A percentile compares a stretch with the other conserved stretches of the same genome.
Evolutionary conservation across 306 rosid species (phyloP).

Genomic region (Cucurbita ficifolia): DNA sequence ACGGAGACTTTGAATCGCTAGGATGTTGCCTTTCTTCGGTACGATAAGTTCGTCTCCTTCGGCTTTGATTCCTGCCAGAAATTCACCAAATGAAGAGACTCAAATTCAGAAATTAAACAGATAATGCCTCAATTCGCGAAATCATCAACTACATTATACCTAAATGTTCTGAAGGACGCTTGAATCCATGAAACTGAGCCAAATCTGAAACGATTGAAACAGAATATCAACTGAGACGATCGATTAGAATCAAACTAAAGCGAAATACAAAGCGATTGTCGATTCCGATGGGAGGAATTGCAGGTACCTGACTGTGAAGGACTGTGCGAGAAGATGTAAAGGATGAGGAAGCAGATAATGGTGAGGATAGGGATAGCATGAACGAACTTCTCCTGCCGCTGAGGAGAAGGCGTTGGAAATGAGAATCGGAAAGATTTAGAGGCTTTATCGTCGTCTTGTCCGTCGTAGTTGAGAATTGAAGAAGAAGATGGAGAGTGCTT

Average conservation of each 20-base stretch:
- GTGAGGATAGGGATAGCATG: constrained; percentile 88
- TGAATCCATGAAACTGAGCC: constrained; percentile 51
- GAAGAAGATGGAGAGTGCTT: constrained; percentile 17
- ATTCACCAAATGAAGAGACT: not conserved
- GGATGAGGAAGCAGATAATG: constrained; percentile 71
- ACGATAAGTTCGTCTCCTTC: constrained; percentile 22
- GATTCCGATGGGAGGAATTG: not conserved
- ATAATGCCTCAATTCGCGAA: not conserved
- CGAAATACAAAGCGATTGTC: not conserved
- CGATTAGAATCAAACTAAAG: not conserved
- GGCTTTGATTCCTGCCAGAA: constrained; percentile 13
- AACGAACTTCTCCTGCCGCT: constrained; percentile 42
- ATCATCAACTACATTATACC: constrained; percentile 27
- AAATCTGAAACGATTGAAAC: constrained; percentile 30
- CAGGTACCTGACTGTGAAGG: constrained; percentile 71
- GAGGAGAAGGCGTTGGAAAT: constrained; percentile 33
- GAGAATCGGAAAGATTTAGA: constrained; percentile 51
- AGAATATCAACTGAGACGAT: not conserved
- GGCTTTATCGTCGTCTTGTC: constrained; percentile 20
- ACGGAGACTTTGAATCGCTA: constrained; percentile 46
- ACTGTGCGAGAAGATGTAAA: constrained; percentile 74
- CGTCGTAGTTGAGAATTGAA: not conserved
- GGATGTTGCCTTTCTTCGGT: constrained; percentile 26
- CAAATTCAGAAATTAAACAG: not conserved
- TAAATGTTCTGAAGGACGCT: constrained; percentile 10